These are phyloP conservation scores for Fusarium sp. DNA, from an alignment of 2,329 filamentous ascomycete genomes.

Conservation along the genomic window DNA sequence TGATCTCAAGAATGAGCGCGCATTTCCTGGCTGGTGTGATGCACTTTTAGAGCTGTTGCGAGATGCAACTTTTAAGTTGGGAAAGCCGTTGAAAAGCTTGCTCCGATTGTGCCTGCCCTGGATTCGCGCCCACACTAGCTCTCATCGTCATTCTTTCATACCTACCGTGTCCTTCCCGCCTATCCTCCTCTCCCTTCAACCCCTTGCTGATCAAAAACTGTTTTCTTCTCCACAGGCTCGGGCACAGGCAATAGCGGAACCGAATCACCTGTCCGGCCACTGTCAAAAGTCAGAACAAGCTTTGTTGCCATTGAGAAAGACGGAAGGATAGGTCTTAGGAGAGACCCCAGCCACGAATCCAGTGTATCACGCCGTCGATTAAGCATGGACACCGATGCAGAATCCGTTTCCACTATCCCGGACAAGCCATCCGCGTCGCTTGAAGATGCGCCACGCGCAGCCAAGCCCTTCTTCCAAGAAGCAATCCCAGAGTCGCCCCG, in stretches of 20 bases:
- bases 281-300: conserved; percentile 79
- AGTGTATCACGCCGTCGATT: conserved; percentile 49
- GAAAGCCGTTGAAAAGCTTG: conserved; percentile 17
- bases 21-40: conserved; percentile 13
- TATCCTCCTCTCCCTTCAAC: conserved; percentile 24
- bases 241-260: conserved; percentile 46
- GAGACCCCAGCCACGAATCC: conserved; percentile 52
- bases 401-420: conserved; percentile 47
- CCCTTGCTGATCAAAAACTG: conserved; percentile 37
- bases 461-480: conserved; percentile 47
- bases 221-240: conserved; percentile 37
- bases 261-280: conserved; percentile 66
- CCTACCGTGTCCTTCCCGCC: conserved; percentile 29
- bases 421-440: conserved; percentile 49
- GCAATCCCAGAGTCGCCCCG: conserved; percentile 55
- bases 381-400: conserved; percentile 49
- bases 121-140: conserved; percentile 30
- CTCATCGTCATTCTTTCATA: conserved; percentile 20
- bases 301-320: conserved; percentile 79
- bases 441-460: conserved; percentile 39
- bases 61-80: conserved; percentile 11
- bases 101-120: conserved; percentile 26
- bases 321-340: conserved; percentile 63
- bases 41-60: conserved; percentile 13
- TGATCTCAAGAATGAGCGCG: conserved; percentile 9